A percentile compares a stretch with the other conserved stretches of the same genome.
Conservation (phyloP, 805 yeast species). For the Wickerhamiella sorbophila region DNA sequence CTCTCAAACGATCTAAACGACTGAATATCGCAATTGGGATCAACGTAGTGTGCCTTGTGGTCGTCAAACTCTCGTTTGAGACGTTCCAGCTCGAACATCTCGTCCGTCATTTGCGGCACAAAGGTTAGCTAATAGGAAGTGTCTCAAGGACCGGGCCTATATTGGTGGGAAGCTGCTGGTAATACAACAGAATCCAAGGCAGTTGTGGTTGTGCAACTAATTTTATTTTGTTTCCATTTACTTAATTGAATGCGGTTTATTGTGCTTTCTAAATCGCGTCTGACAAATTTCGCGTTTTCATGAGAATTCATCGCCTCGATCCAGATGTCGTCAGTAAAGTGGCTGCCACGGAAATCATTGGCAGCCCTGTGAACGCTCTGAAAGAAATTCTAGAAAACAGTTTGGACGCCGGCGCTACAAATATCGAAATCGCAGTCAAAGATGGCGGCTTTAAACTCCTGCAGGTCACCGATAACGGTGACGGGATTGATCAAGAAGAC, state of each 20-base stretch:
- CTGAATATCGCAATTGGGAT: neutral
- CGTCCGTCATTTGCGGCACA: too few species aligned
- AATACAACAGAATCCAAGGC: too few species aligned
- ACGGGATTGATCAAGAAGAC: slow-evolving; percentile 61
- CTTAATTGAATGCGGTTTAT: too few species aligned
- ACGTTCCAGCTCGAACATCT: too few species aligned
- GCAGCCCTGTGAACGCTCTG: slow-evolving; percentile 87
- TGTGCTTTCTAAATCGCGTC: too few species aligned
- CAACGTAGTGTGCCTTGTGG: neutral
- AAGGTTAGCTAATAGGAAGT: too few species aligned
- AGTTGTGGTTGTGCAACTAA: too few species aligned
- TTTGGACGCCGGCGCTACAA: slow-evolving; percentile 67
- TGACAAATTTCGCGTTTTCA: neutral
- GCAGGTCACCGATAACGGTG: slow-evolving; percentile 82
- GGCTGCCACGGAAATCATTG: slow-evolving; percentile 94
- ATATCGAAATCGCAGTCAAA: slow-evolving; percentile 65
- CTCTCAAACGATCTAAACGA: slow-evolving; percentile 33
- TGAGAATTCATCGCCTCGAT: slow-evolving; percentile 36
- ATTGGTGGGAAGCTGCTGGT: too few species aligned
- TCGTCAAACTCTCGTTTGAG: neutral
- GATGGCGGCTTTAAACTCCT: slow-evolving; percentile 85
- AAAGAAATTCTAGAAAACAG: slow-evolving; percentile 89
- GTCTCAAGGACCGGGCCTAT: too few species aligned
- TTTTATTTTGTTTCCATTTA: too few species aligned
- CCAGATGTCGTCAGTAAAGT: slow-evolving; percentile 68